Evolutionary conservation across 2,329 filamentous ascomycete species (phyloP).

Genomic region (Pseudogymnoascus sp.): DNA sequence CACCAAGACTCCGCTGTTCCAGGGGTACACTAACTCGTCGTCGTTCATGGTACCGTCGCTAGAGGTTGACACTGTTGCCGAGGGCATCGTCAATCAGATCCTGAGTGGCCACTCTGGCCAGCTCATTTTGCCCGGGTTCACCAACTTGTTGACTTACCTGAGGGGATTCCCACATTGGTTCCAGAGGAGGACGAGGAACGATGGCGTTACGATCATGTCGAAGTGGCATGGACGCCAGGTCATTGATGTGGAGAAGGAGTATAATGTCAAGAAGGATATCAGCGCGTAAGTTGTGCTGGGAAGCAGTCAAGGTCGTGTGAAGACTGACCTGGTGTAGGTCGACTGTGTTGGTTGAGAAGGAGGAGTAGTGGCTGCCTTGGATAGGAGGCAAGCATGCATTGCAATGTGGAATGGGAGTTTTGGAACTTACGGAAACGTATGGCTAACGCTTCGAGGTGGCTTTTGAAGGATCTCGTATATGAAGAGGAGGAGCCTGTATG

Average conservation of each 20-base stretch:
- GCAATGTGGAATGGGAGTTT: constrained; percentile 2
- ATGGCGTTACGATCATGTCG: constrained; percentile 23
- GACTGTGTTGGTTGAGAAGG: not conserved
- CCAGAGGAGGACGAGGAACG: constrained; percentile 43
- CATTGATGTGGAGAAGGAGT: constrained; percentile 25
- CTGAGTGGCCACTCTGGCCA: constrained; percentile 48
- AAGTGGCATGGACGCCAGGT: constrained; percentile 27
- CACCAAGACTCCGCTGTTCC: constrained; percentile 53
- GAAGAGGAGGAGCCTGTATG: not conserved
- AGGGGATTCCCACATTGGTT: constrained; percentile 56
- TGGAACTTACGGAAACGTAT: not conserved
- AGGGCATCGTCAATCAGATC: constrained; percentile 53
- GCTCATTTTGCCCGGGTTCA: constrained; percentile 44
- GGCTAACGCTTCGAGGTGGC: not conserved
- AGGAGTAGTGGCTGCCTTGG: not conserved
- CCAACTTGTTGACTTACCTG: constrained; percentile 34
- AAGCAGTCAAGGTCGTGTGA: not conserved
- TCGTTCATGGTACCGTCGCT: constrained; percentile 46
- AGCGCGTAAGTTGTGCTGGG: constrained; percentile 19
- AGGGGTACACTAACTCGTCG: constrained; percentile 43
- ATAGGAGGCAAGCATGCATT: not conserved
- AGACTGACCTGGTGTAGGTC: not conserved
- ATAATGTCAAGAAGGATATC: constrained; percentile 15
- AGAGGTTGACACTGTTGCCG: constrained; percentile 55
- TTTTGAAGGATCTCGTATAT: not conserved